Percentiles rank a stretch among this genome's conserved stretches.
These are phyloP conservation scores for Cercospora canescens DNA, from an alignment of 2,329 filamentous ascomycete genomes.

Conservation along the genomic window DNA sequence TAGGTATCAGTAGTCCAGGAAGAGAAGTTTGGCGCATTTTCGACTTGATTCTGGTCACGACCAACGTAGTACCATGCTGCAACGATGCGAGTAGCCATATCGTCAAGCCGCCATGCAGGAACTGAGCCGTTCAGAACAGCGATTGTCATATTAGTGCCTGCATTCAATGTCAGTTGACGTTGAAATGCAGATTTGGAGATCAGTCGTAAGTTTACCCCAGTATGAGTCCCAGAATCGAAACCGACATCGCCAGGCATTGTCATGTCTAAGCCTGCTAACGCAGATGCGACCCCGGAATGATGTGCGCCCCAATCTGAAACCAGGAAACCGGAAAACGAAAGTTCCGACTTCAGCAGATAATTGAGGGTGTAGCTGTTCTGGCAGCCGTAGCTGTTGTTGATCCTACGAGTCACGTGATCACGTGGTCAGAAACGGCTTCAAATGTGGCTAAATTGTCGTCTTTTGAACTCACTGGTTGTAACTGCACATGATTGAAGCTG, in stretches of 20 bases:
- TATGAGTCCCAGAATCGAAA: conserved; percentile 29
- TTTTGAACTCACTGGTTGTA: conserved; percentile 50
- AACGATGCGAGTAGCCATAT: conserved; percentile 36
- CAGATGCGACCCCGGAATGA: conserved; percentile 65
- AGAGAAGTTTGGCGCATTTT: conserved; percentile 71
- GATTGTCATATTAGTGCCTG: conserved; percentile 25
- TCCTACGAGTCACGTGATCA: conserved; percentile 29
- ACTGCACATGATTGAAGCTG: conserved; percentile 52
- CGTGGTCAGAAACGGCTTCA: not conserved
- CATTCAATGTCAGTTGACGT: not conserved
- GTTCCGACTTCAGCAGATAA: conserved; percentile 65
- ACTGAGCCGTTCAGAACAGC: conserved; percentile 36
- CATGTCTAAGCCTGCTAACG: conserved; percentile 68
- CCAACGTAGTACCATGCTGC: conserved; percentile 22
- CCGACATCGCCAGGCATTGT: conserved; percentile 77
- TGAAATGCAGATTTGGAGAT: not conserved
- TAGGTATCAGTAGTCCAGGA: conserved; percentile 81
- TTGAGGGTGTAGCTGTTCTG: conserved; percentile 63
- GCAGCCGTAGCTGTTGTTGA: conserved; percentile 58
- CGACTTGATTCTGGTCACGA: conserved; percentile 51
- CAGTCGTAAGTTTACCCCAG: conserved; percentile 19
- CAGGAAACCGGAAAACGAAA: conserved; percentile 35
- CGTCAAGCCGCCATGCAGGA: conserved; percentile 32
- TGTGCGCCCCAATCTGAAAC: conserved; percentile 69
- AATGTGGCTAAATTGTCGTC: not conserved